These are phyloP conservation scores for Annulohypoxylon moriforme DNA, from an alignment of 495 filamentous ascomycete genomes.

Conservation along the genomic window DNA sequence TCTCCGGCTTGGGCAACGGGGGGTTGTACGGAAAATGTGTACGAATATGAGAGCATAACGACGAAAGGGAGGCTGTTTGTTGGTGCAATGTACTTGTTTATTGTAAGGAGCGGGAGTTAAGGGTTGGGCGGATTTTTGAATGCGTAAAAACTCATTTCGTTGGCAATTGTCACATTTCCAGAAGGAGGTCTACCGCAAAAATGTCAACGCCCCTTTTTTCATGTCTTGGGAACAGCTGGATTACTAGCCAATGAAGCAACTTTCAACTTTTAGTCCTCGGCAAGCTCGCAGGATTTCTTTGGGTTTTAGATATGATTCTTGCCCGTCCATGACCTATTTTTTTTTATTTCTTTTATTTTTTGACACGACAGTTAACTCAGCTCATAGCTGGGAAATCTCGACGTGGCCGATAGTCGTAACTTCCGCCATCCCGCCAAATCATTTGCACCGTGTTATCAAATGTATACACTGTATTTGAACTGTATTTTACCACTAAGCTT, in stretches of 20 bases:
- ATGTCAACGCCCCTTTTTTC: neutral
- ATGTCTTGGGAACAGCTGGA: neutral
- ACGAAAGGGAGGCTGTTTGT: neutral
- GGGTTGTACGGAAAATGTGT: constrained; percentile 1
- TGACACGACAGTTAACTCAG: too few relatives aligned
- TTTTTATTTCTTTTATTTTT: neutral
- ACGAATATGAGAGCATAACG: neutral
- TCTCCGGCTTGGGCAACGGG: neutral
- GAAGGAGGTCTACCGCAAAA: neutral
- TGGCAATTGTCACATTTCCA: neutral
- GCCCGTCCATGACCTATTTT: neutral
- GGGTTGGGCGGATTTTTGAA: neutral
- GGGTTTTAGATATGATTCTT: neutral
- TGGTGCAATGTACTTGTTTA: neutral
- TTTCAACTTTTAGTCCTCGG: neutral
- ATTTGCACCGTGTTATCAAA: too few relatives aligned
- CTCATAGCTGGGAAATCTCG: too few relatives aligned
- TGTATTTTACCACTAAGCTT: too few relatives aligned
- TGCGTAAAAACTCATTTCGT: neutral
- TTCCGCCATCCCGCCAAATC: too few relatives aligned
- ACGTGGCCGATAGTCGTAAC: too few relatives aligned
- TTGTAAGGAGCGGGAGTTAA: neutral
- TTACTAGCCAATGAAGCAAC: neutral
- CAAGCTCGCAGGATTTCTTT: neutral
- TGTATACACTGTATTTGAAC: too few relatives aligned